Percentiles rank a stretch among this genome's conserved stretches.
phyloP scores from a whole-genome alignment of 495 filamentous ascomycete genomes.

The Wilcoxina mikolae region DNA sequence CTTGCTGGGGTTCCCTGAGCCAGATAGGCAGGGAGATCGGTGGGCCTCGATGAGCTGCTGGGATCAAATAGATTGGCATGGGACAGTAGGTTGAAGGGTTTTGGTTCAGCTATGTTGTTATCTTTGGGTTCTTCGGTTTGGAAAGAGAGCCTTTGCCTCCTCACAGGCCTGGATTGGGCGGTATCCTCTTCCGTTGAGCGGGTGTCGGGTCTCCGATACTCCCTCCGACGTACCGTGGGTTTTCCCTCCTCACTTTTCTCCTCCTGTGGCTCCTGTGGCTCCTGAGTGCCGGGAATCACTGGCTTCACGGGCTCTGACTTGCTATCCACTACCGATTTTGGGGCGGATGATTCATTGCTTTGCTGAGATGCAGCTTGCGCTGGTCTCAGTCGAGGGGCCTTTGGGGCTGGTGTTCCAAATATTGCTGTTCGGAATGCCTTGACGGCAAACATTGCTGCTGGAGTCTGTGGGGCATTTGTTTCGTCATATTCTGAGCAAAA shows the following conservation, averaged over 20 bases:
- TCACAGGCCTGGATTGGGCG: slow-evolving; percentile 6
- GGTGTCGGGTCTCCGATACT: not conserved
- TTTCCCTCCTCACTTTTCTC: slow-evolving; percentile 12
- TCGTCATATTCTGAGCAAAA: slow-evolving; percentile 28
- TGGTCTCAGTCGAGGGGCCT: slow-evolving; percentile 10
- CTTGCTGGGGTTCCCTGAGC: slow-evolving; percentile 23
- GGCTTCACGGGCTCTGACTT: too few species aligned
- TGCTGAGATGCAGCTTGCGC: too few species aligned
- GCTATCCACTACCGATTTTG: slow-evolving; percentile 26
- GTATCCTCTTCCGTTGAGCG: not conserved
- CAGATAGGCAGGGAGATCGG: slow-evolving; percentile 32
- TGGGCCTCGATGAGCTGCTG: slow-evolving; percentile 25
- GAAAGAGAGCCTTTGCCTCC: slow-evolving; percentile 1
- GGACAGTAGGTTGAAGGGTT: slow-evolving; percentile 18
- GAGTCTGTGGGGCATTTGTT: slow-evolving; percentile 56
- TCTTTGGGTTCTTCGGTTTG: slow-evolving; percentile 20
- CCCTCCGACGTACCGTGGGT: slow-evolving; percentile 8
- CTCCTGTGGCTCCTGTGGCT: too few species aligned
- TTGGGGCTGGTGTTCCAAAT: slow-evolving; percentile 62
- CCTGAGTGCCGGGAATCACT: too few species aligned
- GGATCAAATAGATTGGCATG: slow-evolving; percentile 22
- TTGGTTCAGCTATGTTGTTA: slow-evolving; percentile 10
- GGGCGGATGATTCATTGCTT: not conserved
- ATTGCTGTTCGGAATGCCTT: slow-evolving; percentile 82
- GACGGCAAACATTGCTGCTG: slow-evolving; percentile 82